Evolutionary conservation across 257 asterid genomes (phyloP), one percentile per base, ranked within the genome.

Genomic region (Scutellaria minor): DNA sequence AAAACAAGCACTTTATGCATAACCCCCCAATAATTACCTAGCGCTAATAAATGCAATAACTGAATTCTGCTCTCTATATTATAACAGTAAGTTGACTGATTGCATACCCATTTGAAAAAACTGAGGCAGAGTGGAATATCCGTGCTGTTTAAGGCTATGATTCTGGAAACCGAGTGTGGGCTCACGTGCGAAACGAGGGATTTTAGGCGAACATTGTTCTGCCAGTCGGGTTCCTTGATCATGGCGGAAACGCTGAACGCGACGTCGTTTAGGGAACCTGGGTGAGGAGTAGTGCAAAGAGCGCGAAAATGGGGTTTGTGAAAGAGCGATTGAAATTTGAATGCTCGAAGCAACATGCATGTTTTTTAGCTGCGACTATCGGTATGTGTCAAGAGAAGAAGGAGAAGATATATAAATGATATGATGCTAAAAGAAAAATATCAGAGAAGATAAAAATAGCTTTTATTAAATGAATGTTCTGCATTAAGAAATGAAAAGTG

Each of bases 91-190:
- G 88, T 79, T 57, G 86, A 81, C 9, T 81, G 75, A 39, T 64
- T 57, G 68, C 86, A 84, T 12, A 68, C 85, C 86, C 81, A 84
- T 63, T 79, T 77, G 78, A 79, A 77, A 35, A 84, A 84, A 14
- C 61, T 22, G 80, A 77, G 61, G 75, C 84, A 74, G 60, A 84
- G 86, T 22, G 78, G 74, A 42, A 75, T 41, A 37, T 84, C 76
- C 12, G 39, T 3, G 66, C 72, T 71, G 70, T 84, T 75, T 14
- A 56, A 14, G 57, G 83, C 79, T 69, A 81, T 62, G 66, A 79
- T 22, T 61, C 64, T 55, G 55, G 81, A 79, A 74, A 80, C 84
- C 5, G 45, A 65, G 14, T 42, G 78, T 6, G 86, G 88, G 81
- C 53, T 77, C 76, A 79, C 61, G 86, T 79, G 84, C 68, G 88